Base-by-base conservation (phyloP, 164 flowering plant genomes). In the Cinnamomum chago region DNA sequence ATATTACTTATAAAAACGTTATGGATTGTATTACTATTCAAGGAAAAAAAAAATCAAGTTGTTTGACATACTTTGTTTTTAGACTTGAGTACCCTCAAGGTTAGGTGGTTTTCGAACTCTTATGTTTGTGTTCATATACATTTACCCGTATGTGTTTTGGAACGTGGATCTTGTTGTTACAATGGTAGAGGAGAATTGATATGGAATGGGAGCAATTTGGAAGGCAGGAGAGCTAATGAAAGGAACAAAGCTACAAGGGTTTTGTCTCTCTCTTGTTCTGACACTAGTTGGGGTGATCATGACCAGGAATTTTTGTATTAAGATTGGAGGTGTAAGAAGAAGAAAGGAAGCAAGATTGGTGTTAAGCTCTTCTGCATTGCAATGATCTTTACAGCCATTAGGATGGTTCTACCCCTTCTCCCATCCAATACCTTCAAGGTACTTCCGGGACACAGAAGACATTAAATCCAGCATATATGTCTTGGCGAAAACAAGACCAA, bases 121-220 rank as follows among this genome's bases (percentile, higher is more conserved):
- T 27, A 22, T 65, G 40, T 27, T 65, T 27, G 15, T 40, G 6
- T 3, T 78, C 14, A 24, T 76, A 1, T 24, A 24, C 30, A 7
- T 68, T 12, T 75, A 78, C 50, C 47, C 79, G 47, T 1, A 74
- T 5, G 70, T 77, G 24, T 27, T 65, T 65, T 80, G 79, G 81
- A 71, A 18, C 2, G 51, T 81, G 73, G 55, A 83, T 58, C 40
- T 83, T 13, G 82, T 81, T 1, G 66, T 80, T 72, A 81, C 84
- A 0, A 80, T 83, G 2, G 11, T 80, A 3, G 87, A 83, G 76
- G 84, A 78, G 25, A 55, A 17, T 55, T 67, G 66, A 22, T 74
- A 68, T 68, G 88, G 88, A 40, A 20, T 74, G 3, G 72, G 79
- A 28, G 83, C 88, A 75, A 33, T 84, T 12, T 76, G 77, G 35